Evolutionary conservation across 2,329 filamentous ascomycete species (phyloP).

Genomic region (Sporothrix schenckii): DNA sequence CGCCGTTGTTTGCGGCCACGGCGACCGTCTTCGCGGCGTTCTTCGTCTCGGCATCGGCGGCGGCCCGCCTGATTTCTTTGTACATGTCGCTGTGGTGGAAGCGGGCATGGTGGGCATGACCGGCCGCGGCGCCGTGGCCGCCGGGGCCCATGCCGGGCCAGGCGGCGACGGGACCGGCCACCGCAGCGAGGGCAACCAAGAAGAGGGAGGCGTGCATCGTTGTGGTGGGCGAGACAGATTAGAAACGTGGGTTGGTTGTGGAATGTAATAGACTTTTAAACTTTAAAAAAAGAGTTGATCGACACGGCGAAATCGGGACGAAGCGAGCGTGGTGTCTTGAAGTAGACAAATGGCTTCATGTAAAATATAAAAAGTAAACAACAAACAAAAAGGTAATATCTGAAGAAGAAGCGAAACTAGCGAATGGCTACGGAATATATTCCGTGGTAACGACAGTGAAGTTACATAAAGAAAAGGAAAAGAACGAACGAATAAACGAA

Average conservation of each 20-base stretch:
- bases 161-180: constrained; percentile 30
- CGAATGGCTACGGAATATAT: constrained; percentile 1
- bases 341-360: not conserved
- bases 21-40: not conserved
- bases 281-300: not conserved
- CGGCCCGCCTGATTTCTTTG: constrained; percentile 28
- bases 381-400: not conserved
- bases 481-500: not conserved
- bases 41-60: not conserved
- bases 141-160: constrained; percentile 33
- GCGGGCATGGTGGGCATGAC: constrained; percentile 22
- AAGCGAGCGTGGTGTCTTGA: constrained; percentile 1
- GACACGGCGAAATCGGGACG: not conserved
- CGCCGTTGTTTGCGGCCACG: not conserved
- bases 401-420: not conserved
- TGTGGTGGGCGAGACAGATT: not conserved
- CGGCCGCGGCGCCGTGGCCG: constrained; percentile 1
- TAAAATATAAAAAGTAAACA: not conserved
- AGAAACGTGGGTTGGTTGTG: not conserved
- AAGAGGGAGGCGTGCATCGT: constrained; percentile 29
- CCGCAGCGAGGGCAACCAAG: constrained; percentile 26
- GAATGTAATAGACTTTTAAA: not conserved
- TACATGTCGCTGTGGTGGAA: constrained; percentile 30
- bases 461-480: not conserved
- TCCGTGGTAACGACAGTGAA: constrained; percentile 20